Conservation (phyloP, 2,329 filamentous ascomycete genomes). For the Neonectria hederae region DNA sequence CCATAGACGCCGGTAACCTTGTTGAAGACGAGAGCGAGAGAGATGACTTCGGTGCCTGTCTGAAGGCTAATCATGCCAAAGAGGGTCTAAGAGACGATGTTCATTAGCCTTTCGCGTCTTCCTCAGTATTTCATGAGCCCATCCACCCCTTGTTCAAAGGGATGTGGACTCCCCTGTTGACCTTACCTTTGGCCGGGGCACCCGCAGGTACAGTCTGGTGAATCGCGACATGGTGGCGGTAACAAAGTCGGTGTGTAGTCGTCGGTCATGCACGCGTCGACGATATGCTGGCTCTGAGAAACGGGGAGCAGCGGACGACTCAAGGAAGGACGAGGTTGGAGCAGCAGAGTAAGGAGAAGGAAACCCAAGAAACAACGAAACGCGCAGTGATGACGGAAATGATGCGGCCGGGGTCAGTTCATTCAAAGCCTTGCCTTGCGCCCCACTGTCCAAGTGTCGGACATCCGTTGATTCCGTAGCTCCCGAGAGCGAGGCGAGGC, state of each 20-base stretch:
- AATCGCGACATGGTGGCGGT: conserved; percentile 47
- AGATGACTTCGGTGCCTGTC: conserved; percentile 86
- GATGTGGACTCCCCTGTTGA: conserved; percentile 8
- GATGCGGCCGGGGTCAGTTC: conserved; percentile 40
- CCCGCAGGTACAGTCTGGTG: conserved; percentile 50
- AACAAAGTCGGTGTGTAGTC: conserved; percentile 2
- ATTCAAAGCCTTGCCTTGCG: conserved; percentile 25
- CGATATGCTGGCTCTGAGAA: conserved; percentile 3
- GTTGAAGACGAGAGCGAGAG: conserved; percentile 86
- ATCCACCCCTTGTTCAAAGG: background rate
- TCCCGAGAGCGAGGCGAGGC: conserved; percentile 3
- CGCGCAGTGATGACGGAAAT: conserved; percentile 38
- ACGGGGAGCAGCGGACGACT: conserved; percentile 12
- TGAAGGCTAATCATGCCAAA: conserved; percentile 87
- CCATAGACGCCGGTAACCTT: conserved; percentile 93
- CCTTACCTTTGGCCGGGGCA: conserved; percentile 54
- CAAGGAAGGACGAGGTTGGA: conserved; percentile 18
- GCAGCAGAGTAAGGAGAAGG: conserved; percentile 20
- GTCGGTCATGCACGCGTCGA: conserved; percentile 1
- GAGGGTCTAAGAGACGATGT: conserved; percentile 69
- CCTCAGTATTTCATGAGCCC: background rate
- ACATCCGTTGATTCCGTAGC: conserved; percentile 20
- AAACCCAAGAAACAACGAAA: conserved; percentile 26
- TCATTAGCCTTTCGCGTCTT: conserved; percentile 28
- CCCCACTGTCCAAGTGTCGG: conserved; percentile 22